Evolutionary conservation across 257 asterid species (phyloP).

Genomic region (Solanum clarkiae): DNA sequence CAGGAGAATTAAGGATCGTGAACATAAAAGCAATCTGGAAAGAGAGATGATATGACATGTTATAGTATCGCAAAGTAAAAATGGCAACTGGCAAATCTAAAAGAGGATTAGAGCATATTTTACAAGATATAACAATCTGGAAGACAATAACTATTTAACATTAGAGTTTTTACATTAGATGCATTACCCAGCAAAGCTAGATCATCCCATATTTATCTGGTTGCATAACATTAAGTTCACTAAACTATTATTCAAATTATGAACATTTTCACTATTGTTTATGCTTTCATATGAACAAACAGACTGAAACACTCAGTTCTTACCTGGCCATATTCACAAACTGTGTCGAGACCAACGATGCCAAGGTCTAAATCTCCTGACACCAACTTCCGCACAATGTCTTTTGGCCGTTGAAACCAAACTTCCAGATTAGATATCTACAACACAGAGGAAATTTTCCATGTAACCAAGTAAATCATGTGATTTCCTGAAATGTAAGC

Average conservation of each 20-base stretch:
- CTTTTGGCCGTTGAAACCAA: conserved; percentile 99
- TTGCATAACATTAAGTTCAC: neutral
- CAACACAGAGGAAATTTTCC: neutral
- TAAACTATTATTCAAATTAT: neutral
- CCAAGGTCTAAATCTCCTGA: conserved; percentile 98
- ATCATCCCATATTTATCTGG: neutral
- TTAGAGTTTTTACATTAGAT: neutral
- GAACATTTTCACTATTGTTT: neutral
- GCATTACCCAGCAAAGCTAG: neutral
- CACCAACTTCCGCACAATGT: conserved; percentile 75
- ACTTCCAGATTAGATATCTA: conserved; percentile 84
- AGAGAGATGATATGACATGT: neutral
- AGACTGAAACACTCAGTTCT: neutral
- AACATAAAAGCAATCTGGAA: neutral
- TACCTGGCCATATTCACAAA: conserved; percentile 81
- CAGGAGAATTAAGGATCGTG: neutral
- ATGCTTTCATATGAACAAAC: neutral
- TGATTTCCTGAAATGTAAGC: neutral
- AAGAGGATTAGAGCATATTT: neutral
- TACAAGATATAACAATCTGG: neutral
- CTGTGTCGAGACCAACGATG: conserved; percentile 88
- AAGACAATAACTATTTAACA: neutral
- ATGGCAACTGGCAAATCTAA: neutral
- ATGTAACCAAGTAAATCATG: neutral
- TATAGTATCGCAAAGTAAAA: neutral